A percentile compares a stretch with the other conserved stretches of the same genome.
Conservation (phyloP, 192 early-diverging fungal genomes). For the Rhizophagus prolifer region DNA sequence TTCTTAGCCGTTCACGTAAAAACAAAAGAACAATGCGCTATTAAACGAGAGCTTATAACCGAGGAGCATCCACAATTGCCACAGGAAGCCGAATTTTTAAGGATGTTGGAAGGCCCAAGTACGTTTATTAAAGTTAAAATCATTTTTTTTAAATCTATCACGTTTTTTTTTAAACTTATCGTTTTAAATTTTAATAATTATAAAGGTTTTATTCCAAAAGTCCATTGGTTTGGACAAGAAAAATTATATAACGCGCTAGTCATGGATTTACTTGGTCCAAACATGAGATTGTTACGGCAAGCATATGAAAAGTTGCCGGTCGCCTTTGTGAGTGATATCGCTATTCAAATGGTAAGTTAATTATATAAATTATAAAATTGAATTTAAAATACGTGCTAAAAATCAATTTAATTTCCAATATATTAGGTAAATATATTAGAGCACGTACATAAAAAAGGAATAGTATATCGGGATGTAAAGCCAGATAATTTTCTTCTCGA, state of each 20-base stretch:
- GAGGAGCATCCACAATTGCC: slow-evolving; percentile 47
- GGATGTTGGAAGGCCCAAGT: slow-evolving; percentile 48
- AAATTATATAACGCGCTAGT: slow-evolving; percentile 50
- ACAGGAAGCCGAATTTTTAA: slow-evolving; percentile 50
- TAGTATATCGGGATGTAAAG: slow-evolving; percentile 66
- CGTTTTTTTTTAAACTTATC: not conserved
- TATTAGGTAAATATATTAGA: slow-evolving; percentile 44
- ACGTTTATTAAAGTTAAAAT: slow-evolving; percentile 32
- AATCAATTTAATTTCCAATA: not conserved
- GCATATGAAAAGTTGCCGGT: slow-evolving; percentile 44
- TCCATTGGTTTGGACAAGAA: slow-evolving; percentile 56
- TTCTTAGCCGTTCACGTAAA: slow-evolving; percentile 44
- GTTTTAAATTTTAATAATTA: not conserved
- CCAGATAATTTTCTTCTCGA: slow-evolving; percentile 65
- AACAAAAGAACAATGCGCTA: slow-evolving; percentile 48
- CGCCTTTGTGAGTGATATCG: slow-evolving; percentile 48
- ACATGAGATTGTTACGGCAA: slow-evolving; percentile 47
- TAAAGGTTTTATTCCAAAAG: slow-evolving; percentile 48
- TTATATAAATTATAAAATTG: not conserved
- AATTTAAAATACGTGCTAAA: not conserved
- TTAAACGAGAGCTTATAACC: slow-evolving; percentile 49
- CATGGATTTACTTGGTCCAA: slow-evolving; percentile 59
- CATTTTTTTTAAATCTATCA: slow-evolving; percentile 19
- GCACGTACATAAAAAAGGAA: slow-evolving; percentile 55
- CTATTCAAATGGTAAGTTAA: slow-evolving; percentile 51